Evolutionary conservation across 139 green algal species (phyloP).

Genomic region (Chlorella sorokiniana): DNA sequence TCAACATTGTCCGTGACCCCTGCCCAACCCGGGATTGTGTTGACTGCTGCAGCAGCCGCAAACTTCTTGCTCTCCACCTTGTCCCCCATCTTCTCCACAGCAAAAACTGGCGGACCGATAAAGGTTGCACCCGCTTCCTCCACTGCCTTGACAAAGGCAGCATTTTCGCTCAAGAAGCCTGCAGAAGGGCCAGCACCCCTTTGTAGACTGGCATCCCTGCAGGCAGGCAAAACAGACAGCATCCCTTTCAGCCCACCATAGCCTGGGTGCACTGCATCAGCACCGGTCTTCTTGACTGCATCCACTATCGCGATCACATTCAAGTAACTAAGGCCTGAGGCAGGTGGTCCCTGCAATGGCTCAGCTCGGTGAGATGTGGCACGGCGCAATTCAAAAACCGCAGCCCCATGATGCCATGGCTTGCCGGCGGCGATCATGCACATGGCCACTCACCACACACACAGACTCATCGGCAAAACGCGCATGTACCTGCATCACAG

Average conservation of each 20-base stretch:
- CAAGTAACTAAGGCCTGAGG: slow-evolving; percentile 81
- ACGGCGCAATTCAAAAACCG: no score
- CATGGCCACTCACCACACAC: not conserved
- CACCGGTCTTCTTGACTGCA: slow-evolving; percentile 59
- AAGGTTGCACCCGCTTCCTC: slow-evolving; percentile 64
- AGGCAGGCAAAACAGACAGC: not conserved
- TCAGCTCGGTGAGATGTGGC: not conserved
- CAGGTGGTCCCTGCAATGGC: slow-evolving; percentile 58
- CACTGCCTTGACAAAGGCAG: slow-evolving; percentile 69
- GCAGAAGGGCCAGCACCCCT: not conserved
- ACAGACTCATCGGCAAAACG: not conserved
- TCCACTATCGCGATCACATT: slow-evolving; percentile 67
- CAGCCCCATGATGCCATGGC: no score
- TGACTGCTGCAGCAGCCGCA: slow-evolving; percentile 34
- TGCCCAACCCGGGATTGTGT: slow-evolving; percentile 48
- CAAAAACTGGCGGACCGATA: slow-evolving; percentile 70
- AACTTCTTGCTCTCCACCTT: slow-evolving; percentile 66
- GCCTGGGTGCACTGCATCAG: slow-evolving; percentile 78
- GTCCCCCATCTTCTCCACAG: slow-evolving; percentile 69
- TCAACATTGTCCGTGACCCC: slow-evolving; percentile 36
- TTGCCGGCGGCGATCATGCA: no score
- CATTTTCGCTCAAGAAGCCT: slow-evolving; percentile 85
- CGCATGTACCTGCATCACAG: not conserved
- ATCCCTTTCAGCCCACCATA: slow-evolving; percentile 48
- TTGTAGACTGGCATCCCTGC: not conserved